Evolutionary conservation across 2,329 filamentous ascomycete genomes (phyloP).

Genomic region (Sarocladiaceae sp.): DNA sequence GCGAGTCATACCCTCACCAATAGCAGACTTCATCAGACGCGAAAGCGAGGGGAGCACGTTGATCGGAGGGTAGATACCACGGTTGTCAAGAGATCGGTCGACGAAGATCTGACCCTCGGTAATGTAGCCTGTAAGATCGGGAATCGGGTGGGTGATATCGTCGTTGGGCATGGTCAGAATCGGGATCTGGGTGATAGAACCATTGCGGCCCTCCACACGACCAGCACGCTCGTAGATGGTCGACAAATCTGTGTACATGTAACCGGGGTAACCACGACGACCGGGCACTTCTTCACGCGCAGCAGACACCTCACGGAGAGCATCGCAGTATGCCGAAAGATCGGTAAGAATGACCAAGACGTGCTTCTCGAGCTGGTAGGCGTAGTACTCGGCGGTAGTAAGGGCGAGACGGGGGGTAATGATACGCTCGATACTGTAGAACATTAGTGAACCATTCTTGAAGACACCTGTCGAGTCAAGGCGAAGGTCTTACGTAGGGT

Average conservation of each 20-base stretch:
- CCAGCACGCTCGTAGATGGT: slow-evolving; percentile 99
- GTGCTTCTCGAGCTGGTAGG: slow-evolving; percentile 99
- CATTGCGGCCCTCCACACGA: slow-evolving; percentile 93
- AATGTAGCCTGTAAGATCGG: slow-evolving; percentile 97
- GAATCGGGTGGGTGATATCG: slow-evolving; percentile 98
- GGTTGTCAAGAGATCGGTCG: slow-evolving; percentile 90
- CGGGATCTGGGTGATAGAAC: slow-evolving; percentile 98
- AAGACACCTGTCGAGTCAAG: slow-evolving; percentile 8
- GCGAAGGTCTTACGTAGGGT: slow-evolving; percentile 75
- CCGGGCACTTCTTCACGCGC: slow-evolving; percentile 98
- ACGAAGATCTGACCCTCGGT: slow-evolving; percentile 99
- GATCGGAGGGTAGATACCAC: slow-evolving; percentile 97
- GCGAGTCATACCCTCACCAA: slow-evolving; percentile 93
- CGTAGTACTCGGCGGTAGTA: slow-evolving; percentile 98
- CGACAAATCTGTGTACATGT: slow-evolving; percentile 99
- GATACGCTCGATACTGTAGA: slow-evolving; percentile 88
- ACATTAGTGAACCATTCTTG: slow-evolving; percentile 5
- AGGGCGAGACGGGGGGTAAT: slow-evolving; percentile 97
- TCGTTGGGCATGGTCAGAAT: slow-evolving; percentile 99
- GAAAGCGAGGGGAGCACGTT: slow-evolving; percentile 97
- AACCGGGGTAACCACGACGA: slow-evolving; percentile 98
- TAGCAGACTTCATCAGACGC: slow-evolving; percentile 99
- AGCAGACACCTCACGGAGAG: slow-evolving; percentile 95
- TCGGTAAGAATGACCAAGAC: slow-evolving; percentile 98
- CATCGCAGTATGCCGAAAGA: slow-evolving; percentile 96